Percentiles rank a stretch among this genome's conserved stretches.
Evolutionary conservation across 106 monocot genomes (phyloP).

Genomic region (Agapanthus africanus): DNA sequence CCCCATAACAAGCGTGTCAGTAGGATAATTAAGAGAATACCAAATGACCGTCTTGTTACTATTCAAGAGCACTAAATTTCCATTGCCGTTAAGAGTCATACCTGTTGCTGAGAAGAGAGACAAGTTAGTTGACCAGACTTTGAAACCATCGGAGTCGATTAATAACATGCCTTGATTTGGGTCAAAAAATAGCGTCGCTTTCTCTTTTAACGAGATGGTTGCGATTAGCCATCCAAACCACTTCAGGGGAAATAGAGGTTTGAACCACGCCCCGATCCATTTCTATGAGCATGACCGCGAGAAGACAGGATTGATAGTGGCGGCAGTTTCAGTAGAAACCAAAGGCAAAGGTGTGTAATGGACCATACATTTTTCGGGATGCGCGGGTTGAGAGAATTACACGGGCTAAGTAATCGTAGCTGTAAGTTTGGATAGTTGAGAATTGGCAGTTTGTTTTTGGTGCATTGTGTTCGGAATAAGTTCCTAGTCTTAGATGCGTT

Average conservation of each 20-base stretch:
- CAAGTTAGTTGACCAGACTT: slow-evolving; percentile 5
- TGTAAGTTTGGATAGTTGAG: not conserved
- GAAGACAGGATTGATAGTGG: not conserved
- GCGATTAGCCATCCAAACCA: slow-evolving; percentile 12
- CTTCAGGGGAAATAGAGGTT: no score
- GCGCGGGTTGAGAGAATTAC: not conserved
- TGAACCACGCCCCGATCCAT: no score
- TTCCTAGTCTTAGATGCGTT: no score
- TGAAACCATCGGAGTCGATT: not conserved
- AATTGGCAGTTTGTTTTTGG: not conserved
- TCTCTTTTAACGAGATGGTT: slow-evolving; percentile 3
- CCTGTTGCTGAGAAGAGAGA: no score
- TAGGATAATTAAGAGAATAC: slow-evolving; percentile 7
- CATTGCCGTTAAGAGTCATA: not conserved
- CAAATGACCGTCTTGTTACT: not conserved
- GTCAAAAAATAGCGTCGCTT: not conserved
- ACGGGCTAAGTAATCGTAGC: not conserved
- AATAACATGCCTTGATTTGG: not conserved
- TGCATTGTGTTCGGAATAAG: no score
- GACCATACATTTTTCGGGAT: not conserved
- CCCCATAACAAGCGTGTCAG: slow-evolving; percentile 11
- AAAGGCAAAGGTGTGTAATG: slow-evolving; percentile 1
- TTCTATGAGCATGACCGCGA: slow-evolving; percentile 2
- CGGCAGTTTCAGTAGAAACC: slow-evolving; percentile 9
- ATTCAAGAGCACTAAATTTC: slow-evolving; percentile 4